These are phyloP conservation scores for Russula abietina DNA, from an alignment of 768 basidiomycete species.

Conservation along the genomic window DNA sequence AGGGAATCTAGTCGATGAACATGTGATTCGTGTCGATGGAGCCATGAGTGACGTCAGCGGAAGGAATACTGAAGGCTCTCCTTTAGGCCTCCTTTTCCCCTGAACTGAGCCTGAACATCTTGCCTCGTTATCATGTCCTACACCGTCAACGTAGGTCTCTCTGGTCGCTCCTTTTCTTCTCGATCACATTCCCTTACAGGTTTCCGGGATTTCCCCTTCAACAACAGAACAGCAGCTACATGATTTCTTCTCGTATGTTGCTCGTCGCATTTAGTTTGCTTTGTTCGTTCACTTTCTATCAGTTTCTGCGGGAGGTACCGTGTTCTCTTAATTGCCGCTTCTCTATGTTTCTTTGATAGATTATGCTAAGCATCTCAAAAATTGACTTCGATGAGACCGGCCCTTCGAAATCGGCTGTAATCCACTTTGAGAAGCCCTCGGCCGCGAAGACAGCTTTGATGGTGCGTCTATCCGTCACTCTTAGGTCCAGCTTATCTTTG, in stretches of 20 bases:
- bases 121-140: conserved; percentile 5
- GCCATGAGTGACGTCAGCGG: conserved; percentile 1
- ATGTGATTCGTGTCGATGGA: not conserved
- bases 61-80: not conserved
- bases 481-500: not conserved
- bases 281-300: not conserved
- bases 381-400: conserved; percentile 50
- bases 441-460: conserved; percentile 85
- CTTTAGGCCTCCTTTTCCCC: not conserved
- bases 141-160: conserved; percentile 13
- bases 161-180: too few relatives aligned
- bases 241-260: conserved; percentile 73
- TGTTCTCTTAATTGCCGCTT: not conserved
- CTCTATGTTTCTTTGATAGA: conserved; percentile 9
- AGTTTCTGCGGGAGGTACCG: conserved; percentile 86
- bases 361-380: conserved; percentile 49
- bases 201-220: conserved; percentile 58
- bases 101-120: not conserved
- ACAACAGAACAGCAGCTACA: conserved; percentile 65
- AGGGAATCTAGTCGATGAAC: too few relatives aligned
- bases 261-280: conserved; percentile 1
- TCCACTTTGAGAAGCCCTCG: conserved; percentile 77
- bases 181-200: conserved; percentile 38
- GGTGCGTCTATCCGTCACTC: conserved; percentile 35
- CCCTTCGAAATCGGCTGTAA: conserved; percentile 48